Percentiles rank a stretch among this genome's conserved stretches.
Evolutionary conservation across 2,329 filamentous ascomycete genomes (phyloP).

Genomic region (Furcasterigmium furcatum): DNA sequence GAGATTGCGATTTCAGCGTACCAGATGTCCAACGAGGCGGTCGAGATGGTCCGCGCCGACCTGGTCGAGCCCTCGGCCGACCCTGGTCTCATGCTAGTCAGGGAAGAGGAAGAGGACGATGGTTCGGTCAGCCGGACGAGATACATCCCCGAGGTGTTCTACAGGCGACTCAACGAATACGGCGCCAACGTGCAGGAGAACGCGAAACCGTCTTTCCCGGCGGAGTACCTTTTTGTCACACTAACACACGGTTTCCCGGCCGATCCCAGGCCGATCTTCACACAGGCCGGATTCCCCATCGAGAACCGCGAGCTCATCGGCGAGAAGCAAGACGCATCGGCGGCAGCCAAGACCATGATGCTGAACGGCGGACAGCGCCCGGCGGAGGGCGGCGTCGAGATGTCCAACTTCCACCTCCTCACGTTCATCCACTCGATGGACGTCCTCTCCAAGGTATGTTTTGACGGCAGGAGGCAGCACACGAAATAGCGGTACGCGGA

Average conservation of each 20-base stretch:
- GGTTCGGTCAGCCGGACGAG: slow-evolving; percentile 64
- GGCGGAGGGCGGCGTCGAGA: slow-evolving; percentile 58
- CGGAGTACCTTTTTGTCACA: slow-evolving; percentile 94
- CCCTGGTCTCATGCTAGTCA: slow-evolving; percentile 89
- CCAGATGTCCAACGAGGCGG: slow-evolving; percentile 90
- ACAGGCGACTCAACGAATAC: slow-evolving; percentile 92
- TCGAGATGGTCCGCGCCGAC: slow-evolving; percentile 95
- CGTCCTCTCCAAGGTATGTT: slow-evolving; percentile 77
- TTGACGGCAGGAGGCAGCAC: no score
- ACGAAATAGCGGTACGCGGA: no score
- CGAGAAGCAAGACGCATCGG: slow-evolving; percentile 75
- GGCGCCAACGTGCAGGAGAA: slow-evolving; percentile 95
- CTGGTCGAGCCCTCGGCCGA: slow-evolving; percentile 95
- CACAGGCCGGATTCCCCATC: slow-evolving; percentile 72
- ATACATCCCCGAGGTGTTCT: slow-evolving; percentile 98
- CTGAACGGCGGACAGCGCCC: slow-evolving; percentile 56
- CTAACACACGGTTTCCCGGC: slow-evolving; percentile 95
- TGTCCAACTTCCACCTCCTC: slow-evolving; percentile 95
- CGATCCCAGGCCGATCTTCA: slow-evolving; percentile 73
- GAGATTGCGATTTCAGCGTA: slow-evolving; percentile 89
- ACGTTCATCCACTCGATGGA: slow-evolving; percentile 79
- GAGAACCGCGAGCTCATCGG: slow-evolving; percentile 89
- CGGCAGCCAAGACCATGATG: slow-evolving; percentile 66
- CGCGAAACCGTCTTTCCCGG: slow-evolving; percentile 92
- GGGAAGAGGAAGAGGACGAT: slow-evolving; percentile 84